These are phyloP conservation scores for Diaporthe longicolla DNA, from an alignment of 2,329 filamentous ascomycete species.

Conservation along the genomic window DNA sequence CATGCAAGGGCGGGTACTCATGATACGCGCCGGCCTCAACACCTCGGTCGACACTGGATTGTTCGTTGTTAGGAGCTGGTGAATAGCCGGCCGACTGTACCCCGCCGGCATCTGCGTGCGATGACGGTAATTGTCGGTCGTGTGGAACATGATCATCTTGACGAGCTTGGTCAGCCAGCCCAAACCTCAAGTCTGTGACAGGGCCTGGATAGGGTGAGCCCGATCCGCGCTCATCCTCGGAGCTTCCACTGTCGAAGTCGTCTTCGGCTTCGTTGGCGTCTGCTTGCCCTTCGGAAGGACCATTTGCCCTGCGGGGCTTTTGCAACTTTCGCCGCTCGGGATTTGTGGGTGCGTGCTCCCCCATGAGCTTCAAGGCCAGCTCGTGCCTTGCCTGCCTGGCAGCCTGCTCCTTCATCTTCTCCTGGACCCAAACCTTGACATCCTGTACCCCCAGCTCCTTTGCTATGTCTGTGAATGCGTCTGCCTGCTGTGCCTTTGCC, in stretches of 20 bases:
- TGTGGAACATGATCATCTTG: background rate
- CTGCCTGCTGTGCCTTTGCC: slow-evolving; percentile 38
- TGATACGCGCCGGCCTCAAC: background rate
- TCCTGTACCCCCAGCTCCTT: slow-evolving; percentile 35
- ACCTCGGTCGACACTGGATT: background rate
- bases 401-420: slow-evolving; percentile 29
- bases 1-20: background rate
- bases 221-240: slow-evolving; percentile 2
- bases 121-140: background rate
- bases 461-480: slow-evolving; percentile 37
- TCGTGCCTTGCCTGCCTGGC: slow-evolving; percentile 38
- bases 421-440: slow-evolving; percentile 18
- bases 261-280: background rate
- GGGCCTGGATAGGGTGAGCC: background rate
- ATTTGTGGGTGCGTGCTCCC: slow-evolving; percentile 36
- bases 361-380: slow-evolving; percentile 40
- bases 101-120: background rate
- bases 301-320: slow-evolving; percentile 3
- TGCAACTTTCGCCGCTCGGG: slow-evolving; percentile 38
- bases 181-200: background rate
- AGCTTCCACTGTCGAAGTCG: background rate
- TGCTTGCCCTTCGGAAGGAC: background rate
- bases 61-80: background rate
- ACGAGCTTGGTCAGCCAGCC: background rate
- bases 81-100: background rate